Base-by-base conservation (phyloP, 257 asterid genomes). In the Lantana camara region DNA sequence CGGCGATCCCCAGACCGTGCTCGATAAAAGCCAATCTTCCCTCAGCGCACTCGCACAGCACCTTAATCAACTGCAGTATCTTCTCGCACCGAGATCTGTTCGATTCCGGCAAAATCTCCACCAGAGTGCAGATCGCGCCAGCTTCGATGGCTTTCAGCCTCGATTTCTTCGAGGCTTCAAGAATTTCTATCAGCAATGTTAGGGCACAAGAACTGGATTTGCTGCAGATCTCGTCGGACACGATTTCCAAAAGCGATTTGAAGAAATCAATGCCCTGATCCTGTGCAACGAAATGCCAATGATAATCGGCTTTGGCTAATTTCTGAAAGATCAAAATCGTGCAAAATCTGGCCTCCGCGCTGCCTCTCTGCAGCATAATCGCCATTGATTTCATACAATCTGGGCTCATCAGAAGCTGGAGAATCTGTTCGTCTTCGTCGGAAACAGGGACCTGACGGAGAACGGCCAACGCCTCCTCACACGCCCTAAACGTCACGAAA, bases 101-200 rank as follows among this genome's bases (percentile, higher is more conserved):
- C 0, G 97, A 80, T 10, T 93, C 96, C 0, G 96, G 95, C 0
- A 93, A 55, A 14, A 93, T 81, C 81, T 93, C 98, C 1, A 93
- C 80, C 23, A 89, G 42, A 3, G 90, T 83, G 42, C 82, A 78
- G 0, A 93, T 44, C 0, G 81, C 97, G 0, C 98, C 98, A 2
- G 96, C 93, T 49, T 93, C 96, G 0, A 87, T 81, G 1, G 95
- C 89, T 34, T 85, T 89, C 48, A 82, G 12, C 64, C 94, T 56
- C 17, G 89, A 73, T 53, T 76, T 85, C 73, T 85, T 89, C 16
- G 98, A 92, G 1, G 77, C 86, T 0, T 78, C 78, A 53, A 82
- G 6, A 7, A 85, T 77, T 13, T 72, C 79, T 0, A 89, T 41
- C 53, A 92, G 55, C 4, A 92, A 82, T 24, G 77, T 77, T 5